Conservation (phyloP, 2,329 filamentous ascomycete species). For the Pseudogymnoascus verrucosus region DNA sequence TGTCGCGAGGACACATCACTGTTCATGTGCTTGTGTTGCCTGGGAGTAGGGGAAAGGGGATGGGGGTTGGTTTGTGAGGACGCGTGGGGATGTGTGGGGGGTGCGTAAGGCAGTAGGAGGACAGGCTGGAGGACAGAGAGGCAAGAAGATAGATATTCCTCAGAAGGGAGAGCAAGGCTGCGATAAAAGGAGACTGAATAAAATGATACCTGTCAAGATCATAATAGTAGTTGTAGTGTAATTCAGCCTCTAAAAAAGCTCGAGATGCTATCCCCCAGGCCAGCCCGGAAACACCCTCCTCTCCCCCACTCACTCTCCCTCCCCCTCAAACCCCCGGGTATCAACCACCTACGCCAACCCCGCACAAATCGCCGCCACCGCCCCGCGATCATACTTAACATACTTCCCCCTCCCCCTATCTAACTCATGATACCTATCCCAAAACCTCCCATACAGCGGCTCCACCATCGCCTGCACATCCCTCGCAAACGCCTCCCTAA, state of each 20-base stretch:
- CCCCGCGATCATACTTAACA: slow-evolving; percentile 89
- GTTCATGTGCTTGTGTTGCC: background rate
- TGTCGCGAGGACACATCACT: background rate
- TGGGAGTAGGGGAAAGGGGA: background rate
- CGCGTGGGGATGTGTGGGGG: background rate
- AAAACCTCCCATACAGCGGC: slow-evolving; percentile 89
- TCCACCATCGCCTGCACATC: slow-evolving; percentile 90
- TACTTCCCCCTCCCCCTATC: slow-evolving; percentile 98
- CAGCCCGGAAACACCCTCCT: background rate
- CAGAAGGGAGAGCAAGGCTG: background rate
- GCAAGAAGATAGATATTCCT: background rate
- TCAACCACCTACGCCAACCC: slow-evolving; percentile 13
- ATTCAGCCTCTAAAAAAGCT: background rate
- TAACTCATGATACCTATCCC: slow-evolving; percentile 94
- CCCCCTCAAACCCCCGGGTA: background rate
- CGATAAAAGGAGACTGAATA: background rate
- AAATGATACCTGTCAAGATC: background rate
- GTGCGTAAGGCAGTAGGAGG: background rate
- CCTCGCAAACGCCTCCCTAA: slow-evolving; percentile 67
- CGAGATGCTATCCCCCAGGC: background rate
- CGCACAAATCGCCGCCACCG: slow-evolving; percentile 56
- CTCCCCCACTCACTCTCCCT: background rate
- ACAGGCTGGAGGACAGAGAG: background rate
- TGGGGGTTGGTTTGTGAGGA: background rate
- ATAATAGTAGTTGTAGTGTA: background rate